Evolutionary conservation across 768 basidiomycete genomes (phyloP).

Genomic region (Lyophyllum atratum): DNA sequence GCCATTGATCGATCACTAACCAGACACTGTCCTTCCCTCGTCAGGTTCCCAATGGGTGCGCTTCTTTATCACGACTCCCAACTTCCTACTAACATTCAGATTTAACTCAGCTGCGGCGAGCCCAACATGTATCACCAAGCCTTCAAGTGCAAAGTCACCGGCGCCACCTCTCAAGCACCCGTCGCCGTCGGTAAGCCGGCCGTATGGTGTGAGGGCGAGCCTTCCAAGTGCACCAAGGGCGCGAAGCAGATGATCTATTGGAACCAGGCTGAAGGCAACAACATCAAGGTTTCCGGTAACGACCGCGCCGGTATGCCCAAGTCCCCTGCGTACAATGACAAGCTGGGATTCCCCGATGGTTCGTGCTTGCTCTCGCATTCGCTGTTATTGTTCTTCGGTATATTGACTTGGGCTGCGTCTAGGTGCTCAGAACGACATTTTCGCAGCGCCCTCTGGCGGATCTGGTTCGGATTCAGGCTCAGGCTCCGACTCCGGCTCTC

Average conservation of each 20-base stretch:
- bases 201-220: slow-evolving; percentile 54
- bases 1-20: background rate
- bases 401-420: slow-evolving; percentile 4
- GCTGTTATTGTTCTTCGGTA: background rate
- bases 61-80: no score
- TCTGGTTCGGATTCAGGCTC: background rate
- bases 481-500: background rate
- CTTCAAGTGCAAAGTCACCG: slow-evolving; percentile 52
- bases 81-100: background rate
- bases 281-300: slow-evolving; percentile 43
- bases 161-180: slow-evolving; percentile 38
- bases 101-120: slow-evolving; percentile 44
- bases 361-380: slow-evolving; percentile 13
- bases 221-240: slow-evolving; percentile 42
- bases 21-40: background rate
- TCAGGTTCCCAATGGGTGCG: slow-evolving; percentile 43
- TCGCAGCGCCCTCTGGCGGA: slow-evolving; percentile 21
- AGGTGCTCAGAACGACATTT: slow-evolving; percentile 50
- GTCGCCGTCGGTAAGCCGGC: slow-evolving; percentile 45
- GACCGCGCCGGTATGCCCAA: slow-evolving; percentile 41
- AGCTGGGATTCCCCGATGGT: slow-evolving; percentile 51
- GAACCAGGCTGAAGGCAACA: slow-evolving; percentile 51
- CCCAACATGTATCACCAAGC: slow-evolving; percentile 53
- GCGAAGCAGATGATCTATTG: slow-evolving; percentile 60
- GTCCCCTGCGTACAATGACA: slow-evolving; percentile 51